Conservation (phyloP, 2,329 filamentous ascomycete genomes). For the Diaporthe longicolla region DNA sequence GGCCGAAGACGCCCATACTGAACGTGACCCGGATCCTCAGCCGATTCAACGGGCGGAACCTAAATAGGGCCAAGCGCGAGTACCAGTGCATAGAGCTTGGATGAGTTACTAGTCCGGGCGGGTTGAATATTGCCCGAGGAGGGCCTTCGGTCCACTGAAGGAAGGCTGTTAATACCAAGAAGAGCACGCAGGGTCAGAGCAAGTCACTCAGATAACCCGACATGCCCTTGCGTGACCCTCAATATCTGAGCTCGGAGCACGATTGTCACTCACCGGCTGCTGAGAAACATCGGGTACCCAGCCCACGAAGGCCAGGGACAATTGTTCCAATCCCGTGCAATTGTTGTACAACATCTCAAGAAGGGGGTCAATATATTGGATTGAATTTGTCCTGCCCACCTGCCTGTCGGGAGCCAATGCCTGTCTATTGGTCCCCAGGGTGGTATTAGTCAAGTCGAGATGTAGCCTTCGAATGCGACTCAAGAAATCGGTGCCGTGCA, state of each 20-base stretch:
- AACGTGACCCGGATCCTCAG: background rate
- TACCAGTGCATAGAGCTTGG: background rate
- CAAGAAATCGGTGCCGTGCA: background rate
- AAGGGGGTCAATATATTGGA: background rate
- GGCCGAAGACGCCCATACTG: background rate
- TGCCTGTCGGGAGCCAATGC: background rate
- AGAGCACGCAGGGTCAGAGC: too few relatives aligned
- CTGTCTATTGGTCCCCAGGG: background rate
- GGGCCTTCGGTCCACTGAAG: background rate
- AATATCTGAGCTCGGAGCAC: too few relatives aligned
- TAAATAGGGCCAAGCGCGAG: background rate
- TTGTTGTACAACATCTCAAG: background rate
- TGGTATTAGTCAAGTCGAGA: background rate
- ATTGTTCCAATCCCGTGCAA: background rate
- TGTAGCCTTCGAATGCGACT: background rate
- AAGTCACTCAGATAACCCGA: background rate
- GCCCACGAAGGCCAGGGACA: background rate
- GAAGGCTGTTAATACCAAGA: background rate
- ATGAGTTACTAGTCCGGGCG: too few relatives aligned
- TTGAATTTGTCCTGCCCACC: background rate
- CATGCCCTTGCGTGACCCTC: too few relatives aligned
- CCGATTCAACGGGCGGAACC: background rate
- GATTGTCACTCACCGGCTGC: background rate
- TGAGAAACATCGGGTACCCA: background rate
- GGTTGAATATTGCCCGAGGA: too few relatives aligned